Percentiles rank a stretch among this genome's conserved stretches.
Conservation (phyloP, 176 grass and related monocot species). For the Canna indica region DNA sequence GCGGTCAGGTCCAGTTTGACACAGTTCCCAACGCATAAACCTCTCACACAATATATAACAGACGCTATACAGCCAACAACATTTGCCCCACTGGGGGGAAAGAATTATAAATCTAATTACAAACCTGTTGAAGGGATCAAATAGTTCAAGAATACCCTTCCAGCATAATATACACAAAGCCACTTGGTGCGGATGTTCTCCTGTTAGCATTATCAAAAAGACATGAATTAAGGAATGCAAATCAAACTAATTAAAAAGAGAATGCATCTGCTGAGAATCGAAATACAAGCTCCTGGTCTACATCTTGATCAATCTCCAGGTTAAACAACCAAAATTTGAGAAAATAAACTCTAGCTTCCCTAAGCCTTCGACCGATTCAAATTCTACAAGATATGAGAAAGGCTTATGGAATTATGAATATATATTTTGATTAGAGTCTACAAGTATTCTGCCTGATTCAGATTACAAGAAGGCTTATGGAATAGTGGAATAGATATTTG, state of each 20-base stretch:
- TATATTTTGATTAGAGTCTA: too few species aligned
- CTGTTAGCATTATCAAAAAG: constrained; percentile 23
- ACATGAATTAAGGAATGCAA: neutral
- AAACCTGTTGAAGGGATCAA: neutral
- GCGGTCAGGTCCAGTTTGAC: neutral
- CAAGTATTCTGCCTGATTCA: too few species aligned
- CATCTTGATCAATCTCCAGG: neutral
- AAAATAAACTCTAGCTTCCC: neutral
- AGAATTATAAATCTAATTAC: neutral
- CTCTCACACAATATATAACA: neutral
- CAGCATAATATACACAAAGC: constrained; percentile 80
- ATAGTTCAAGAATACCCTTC: constrained; percentile 56
- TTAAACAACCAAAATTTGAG: neutral
- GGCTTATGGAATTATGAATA: neutral
- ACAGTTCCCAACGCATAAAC: neutral
- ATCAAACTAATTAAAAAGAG: constrained; percentile 7
- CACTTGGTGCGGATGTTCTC: constrained; percentile 36
- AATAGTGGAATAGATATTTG: too few species aligned
- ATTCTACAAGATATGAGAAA: neutral
- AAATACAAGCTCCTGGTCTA: neutral
- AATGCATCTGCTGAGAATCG: neutral
- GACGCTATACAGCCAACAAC: neutral
- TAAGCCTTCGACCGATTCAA: neutral
- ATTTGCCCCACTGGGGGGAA: neutral
- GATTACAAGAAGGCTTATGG: neutral